Conservation (phyloP, 2,329 filamentous ascomycete species). For the Aspergillus phoenicis region DNA sequence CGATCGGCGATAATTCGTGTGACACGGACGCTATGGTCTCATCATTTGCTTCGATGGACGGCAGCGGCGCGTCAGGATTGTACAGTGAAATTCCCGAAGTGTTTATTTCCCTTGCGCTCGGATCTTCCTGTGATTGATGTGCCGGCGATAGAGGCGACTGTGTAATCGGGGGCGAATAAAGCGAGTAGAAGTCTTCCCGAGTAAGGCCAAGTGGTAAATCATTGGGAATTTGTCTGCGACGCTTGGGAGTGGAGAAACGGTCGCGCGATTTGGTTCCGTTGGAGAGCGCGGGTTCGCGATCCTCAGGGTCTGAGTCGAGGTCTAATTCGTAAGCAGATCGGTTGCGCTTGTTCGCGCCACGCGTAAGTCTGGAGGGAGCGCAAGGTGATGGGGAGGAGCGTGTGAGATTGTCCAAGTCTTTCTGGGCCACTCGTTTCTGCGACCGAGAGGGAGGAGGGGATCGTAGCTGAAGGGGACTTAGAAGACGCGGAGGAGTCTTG, state of each 20-base stretch:
- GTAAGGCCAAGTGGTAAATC: conserved; percentile 49
- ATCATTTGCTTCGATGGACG: conserved; percentile 35
- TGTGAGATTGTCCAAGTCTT: conserved; percentile 20
- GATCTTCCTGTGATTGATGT: conserved; percentile 18
- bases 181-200: conserved; percentile 47
- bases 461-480: conserved; percentile 42
- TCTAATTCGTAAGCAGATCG: conserved; percentile 33
- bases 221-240: conserved; percentile 44
- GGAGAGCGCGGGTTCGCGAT: conserved; percentile 20
- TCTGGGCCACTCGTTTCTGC: conserved; percentile 25
- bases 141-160: conserved; percentile 35
- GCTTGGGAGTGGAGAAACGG: conserved; percentile 49
- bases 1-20: not conserved
- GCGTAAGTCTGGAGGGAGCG: conserved; percentile 31
- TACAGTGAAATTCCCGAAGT: conserved; percentile 15
- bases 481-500: conserved; percentile 40
- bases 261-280: conserved; percentile 22
- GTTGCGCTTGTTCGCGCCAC: conserved; percentile 44
- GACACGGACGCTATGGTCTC: conserved; percentile 23
- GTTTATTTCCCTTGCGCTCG: conserved; percentile 13
- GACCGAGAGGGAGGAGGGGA: conserved; percentile 32
- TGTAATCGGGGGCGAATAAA: conserved; percentile 38
- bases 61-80: conserved; percentile 38
- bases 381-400: conserved; percentile 24
- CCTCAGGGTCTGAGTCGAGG: conserved; percentile 12